Evolutionary conservation across 257 asterid species (phyloP).

Genomic region (Solanum appendiculatum): DNA sequence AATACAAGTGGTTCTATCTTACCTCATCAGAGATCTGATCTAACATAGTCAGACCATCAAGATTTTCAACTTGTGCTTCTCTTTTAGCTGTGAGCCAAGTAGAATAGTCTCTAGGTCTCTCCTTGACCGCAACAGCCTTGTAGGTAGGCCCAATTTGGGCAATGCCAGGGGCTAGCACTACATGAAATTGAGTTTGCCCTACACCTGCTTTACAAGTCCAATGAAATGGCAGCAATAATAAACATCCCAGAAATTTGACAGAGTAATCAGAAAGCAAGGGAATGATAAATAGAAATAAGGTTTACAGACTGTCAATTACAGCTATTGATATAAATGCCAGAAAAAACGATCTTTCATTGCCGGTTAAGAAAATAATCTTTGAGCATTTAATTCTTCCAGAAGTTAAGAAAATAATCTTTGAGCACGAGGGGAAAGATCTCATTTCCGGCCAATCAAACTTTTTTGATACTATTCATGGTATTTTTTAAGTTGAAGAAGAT

Average conservation of each 20-base stretch:
- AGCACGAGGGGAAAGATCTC: neutral
- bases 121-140: constrained; percentile 56
- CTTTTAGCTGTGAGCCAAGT: constrained; percentile 74
- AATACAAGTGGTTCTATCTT: neutral
- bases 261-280: neutral
- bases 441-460: neutral
- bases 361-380: neutral
- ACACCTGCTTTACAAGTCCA: constrained; percentile 24
- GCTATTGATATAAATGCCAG: neutral
- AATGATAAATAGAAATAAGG: neutral
- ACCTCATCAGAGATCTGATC: constrained; percentile 59
- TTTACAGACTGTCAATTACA: neutral
- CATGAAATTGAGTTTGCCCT: constrained; percentile 66
- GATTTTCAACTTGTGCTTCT: constrained; percentile 33
- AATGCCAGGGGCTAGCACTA: constrained; percentile 51
- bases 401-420: neutral
- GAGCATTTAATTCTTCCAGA: neutral
- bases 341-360: neutral
- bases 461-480: neutral
- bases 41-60: constrained; percentile 65
- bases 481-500: neutral
- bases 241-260: neutral
- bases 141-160: constrained; percentile 57
- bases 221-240: neutral
- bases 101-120: constrained; percentile 6